Evolutionary conservation across 768 basidiomycete species (phyloP).

Genomic region (Tephrocybe rancida): DNA sequence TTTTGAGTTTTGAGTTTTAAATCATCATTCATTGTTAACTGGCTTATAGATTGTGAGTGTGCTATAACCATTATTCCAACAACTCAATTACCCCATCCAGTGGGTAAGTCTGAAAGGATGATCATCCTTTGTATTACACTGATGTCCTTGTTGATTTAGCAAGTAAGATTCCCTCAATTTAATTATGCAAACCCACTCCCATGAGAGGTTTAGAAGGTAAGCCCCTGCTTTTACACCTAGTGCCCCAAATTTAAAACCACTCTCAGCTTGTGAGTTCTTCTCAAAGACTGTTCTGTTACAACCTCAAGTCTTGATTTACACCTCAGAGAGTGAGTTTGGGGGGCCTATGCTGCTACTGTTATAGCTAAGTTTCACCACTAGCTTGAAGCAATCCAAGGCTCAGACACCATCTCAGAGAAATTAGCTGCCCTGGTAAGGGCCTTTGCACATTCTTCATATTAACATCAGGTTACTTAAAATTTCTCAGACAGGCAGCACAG

Average conservation of each 20-base stretch:
- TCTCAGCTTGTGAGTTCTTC: not conserved
- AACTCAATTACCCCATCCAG: too few species aligned
- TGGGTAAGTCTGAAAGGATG: too few species aligned
- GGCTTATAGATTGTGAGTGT: too few species aligned
- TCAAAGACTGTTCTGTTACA: not conserved
- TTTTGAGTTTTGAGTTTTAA: too few species aligned
- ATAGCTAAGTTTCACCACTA: not conserved
- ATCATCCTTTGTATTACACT: too few species aligned
- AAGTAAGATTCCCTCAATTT: not conserved
- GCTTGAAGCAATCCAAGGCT: not conserved
- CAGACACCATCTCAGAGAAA: slow-evolving; percentile 2
- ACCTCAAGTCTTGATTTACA: not conserved
- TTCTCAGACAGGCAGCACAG: not conserved
- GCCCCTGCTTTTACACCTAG: not conserved
- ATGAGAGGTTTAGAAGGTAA: not conserved
- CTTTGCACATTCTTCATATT: not conserved
- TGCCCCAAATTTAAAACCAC: not conserved
- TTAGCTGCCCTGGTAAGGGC: not conserved
- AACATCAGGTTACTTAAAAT: not conserved
- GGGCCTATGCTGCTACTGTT: not conserved
- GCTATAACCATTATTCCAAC: too few species aligned
- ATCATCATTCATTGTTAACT: too few species aligned
- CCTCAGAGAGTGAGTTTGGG: not conserved
- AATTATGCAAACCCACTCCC: not conserved
- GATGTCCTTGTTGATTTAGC: not conserved